Percentiles rank a stretch among this genome's conserved stretches.
Evolutionary conservation across 192 early-diverging fungal species (phyloP).

Genomic region (Coemansia sp.): DNA sequence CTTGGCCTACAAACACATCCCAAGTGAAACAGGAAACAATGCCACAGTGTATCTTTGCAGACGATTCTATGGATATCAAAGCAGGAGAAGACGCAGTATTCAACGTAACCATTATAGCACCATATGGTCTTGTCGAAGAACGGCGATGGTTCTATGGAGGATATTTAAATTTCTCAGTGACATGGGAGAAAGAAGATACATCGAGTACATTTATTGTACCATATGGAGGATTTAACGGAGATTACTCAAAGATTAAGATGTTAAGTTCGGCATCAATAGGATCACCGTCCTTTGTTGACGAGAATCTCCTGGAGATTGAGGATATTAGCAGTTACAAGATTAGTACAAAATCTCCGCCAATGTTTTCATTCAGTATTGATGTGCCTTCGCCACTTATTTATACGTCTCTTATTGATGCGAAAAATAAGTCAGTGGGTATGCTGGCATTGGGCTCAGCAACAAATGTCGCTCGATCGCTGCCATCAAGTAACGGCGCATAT

Average conservation of each 20-base stretch:
- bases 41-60: background rate
- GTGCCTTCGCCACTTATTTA: background rate
- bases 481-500: too few relatives aligned
- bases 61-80: background rate
- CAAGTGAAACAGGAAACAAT: background rate
- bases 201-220: slow-evolving; percentile 1
- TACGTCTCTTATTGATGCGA: background rate
- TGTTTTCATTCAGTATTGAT: slow-evolving; percentile 3
- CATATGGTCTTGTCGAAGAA: background rate
- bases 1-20: slow-evolving; percentile 2
- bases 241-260: slow-evolving; percentile 1
- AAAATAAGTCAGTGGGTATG: background rate
- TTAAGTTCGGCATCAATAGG: background rate
- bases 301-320: background rate
- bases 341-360: background rate
- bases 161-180: slow-evolving; percentile 1
- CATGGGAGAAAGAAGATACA: background rate
- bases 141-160: slow-evolving; percentile 10
- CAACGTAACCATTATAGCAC: background rate
- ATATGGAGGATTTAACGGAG: slow-evolving; percentile 7
- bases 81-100: background rate
- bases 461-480: too few relatives aligned
- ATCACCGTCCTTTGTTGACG: slow-evolving; percentile 1
- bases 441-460: background rate
- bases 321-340: slow-evolving; percentile 2